A percentile compares a stretch with the other conserved stretches of the same genome.
Conservation (phyloP, 352 stramenopile genomes). For the Pythium oligandrum region DNA sequence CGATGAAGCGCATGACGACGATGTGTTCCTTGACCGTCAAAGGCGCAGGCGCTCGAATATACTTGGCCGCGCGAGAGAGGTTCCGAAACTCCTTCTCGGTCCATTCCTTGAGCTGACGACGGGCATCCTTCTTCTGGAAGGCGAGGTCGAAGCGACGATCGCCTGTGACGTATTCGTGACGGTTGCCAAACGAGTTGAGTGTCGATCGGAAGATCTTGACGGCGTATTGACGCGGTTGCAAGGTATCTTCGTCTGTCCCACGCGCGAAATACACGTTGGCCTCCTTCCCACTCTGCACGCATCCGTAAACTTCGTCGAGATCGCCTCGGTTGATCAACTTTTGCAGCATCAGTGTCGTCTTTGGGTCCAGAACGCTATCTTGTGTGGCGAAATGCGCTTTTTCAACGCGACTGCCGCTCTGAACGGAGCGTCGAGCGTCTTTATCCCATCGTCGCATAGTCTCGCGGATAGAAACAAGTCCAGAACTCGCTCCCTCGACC, state of each 20-base stretch:
- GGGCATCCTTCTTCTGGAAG: constrained; percentile 65
- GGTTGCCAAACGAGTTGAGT: constrained; percentile 77
- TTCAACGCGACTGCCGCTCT: constrained; percentile 39
- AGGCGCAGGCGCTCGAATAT: constrained; percentile 39
- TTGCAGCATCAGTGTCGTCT: constrained; percentile 37
- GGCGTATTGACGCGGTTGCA: constrained; percentile 27
- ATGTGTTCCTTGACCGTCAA: constrained; percentile 61
- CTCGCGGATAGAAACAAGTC: constrained; percentile 54
- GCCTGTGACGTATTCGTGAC: constrained; percentile 78
- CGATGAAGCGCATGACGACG: constrained; percentile 72
- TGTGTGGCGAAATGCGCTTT: constrained; percentile 47
- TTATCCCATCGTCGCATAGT: constrained; percentile 48
- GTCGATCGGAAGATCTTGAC: constrained; percentile 87
- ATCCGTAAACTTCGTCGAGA: constrained; percentile 68
- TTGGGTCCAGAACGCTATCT: constrained; percentile 74
- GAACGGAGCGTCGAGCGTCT: constrained; percentile 47
- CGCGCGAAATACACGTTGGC: constrained; percentile 74
- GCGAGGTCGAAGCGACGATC: constrained; percentile 73
- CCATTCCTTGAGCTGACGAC: constrained; percentile 67
- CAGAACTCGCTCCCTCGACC: constrained; percentile 24
- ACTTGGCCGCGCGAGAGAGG: constrained; percentile 43
- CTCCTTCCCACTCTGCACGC: constrained; percentile 79
- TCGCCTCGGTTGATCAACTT: constrained; percentile 34
- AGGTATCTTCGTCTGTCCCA: constrained; percentile 42
- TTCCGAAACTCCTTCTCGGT: constrained; percentile 76